A percentile compares a stretch with the other conserved stretches of the same genome.
phyloP scores from a whole-genome alignment of 352 stramenopile genomes.

The Vaucheria bursata region DNA sequence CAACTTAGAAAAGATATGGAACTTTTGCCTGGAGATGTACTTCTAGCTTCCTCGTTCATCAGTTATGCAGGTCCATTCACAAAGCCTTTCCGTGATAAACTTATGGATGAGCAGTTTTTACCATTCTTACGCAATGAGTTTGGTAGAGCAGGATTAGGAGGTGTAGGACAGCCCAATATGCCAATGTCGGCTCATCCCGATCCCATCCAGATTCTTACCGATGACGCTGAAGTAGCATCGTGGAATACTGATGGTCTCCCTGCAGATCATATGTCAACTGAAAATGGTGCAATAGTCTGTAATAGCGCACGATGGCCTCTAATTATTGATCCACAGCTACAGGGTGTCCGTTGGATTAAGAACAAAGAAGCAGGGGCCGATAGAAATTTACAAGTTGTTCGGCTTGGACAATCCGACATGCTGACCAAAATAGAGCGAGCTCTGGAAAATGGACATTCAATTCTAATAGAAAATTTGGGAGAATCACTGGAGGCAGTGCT shows the following conservation, averaged over 20 bases:
- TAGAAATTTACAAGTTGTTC: constrained; percentile 80
- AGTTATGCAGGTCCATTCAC: constrained; percentile 89
- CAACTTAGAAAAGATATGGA: constrained; percentile 79
- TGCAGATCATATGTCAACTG: constrained; percentile 77
- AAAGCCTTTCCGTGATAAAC: constrained; percentile 80
- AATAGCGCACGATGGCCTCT: constrained; percentile 75
- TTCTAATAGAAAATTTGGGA: constrained; percentile 86
- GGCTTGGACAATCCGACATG: constrained; percentile 83
- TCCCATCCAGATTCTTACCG: constrained; percentile 74
- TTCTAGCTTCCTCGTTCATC: constrained; percentile 84
- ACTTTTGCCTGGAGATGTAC: constrained; percentile 79
- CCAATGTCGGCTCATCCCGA: constrained; percentile 79
- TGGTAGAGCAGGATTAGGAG: constrained; percentile 22
- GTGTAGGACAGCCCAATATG: constrained; percentile 62
- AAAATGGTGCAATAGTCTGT: constrained; percentile 81
- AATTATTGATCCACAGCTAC: constrained; percentile 81
- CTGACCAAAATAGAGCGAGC: constrained; percentile 81
- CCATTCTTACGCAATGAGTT: constrained; percentile 72
- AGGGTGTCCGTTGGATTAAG: constrained; percentile 83
- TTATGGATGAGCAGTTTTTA: constrained; percentile 84
- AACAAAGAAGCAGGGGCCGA: constrained; percentile 72
- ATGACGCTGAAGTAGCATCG: constrained; percentile 78
- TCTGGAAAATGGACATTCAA: constrained; percentile 76
- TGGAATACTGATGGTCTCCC: constrained; percentile 85
- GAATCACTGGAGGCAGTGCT: constrained; percentile 86